Conservation (phyloP, 345 rosid species). For the Eucalyptus marginata region DNA sequence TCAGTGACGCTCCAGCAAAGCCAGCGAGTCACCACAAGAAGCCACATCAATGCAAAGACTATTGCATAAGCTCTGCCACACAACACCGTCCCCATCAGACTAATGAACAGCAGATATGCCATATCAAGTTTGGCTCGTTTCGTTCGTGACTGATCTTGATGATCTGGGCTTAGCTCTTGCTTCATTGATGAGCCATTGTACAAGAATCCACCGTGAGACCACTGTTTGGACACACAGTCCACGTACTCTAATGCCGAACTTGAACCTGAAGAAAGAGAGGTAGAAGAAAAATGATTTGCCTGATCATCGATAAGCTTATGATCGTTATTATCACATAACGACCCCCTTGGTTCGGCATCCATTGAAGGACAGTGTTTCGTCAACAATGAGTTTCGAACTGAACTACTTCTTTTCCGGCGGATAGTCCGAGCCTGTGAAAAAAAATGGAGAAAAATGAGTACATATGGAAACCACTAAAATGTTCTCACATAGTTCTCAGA, state of each 20-base stretch:
- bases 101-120: neutral
- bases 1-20: neutral
- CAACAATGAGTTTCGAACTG: neutral
- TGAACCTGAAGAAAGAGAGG: neutral
- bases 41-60: slow-evolving; percentile 14
- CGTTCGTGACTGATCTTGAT: neutral
- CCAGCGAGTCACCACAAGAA: slow-evolving; percentile 2
- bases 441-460: neutral
- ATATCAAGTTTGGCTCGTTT: neutral
- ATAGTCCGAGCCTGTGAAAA: neutral
- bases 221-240: neutral
- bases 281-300: neutral
- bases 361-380: neutral
- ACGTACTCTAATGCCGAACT: neutral
- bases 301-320: neutral
- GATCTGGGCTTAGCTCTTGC: neutral
- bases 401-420: neutral
- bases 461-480: neutral
- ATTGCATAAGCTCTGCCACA: slow-evolving; percentile 32
- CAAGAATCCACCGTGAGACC: neutral
- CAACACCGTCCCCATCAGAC: slow-evolving; percentile 9
- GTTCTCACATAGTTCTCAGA: neutral
- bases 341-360: neutral
- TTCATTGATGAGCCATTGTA: neutral
- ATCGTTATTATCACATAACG: neutral